phyloP scores from a whole-genome alignment of 192 early-diverging fungal species.

The Ambispora gerdemannii region DNA sequence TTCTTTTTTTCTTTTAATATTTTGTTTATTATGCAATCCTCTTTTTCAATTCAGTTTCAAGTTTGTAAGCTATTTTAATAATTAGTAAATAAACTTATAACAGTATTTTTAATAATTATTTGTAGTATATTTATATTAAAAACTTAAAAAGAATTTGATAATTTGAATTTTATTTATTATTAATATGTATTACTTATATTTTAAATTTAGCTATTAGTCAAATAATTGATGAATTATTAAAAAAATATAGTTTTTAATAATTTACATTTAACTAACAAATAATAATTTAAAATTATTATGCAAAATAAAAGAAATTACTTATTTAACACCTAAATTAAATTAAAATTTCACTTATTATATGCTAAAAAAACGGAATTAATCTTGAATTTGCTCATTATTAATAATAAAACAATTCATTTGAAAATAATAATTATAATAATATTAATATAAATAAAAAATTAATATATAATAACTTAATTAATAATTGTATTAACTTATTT shows the following conservation, averaged over 20 bases:
- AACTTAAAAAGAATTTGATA: background rate
- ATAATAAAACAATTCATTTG: too few species aligned
- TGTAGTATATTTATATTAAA: background rate
- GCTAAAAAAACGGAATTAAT: too few species aligned
- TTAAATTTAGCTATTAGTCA: background rate
- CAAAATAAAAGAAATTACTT: background rate
- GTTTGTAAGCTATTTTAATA: background rate
- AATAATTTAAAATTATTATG: constrained; percentile 6
- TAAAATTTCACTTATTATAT: too few species aligned
- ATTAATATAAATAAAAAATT: too few species aligned
- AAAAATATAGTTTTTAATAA: background rate
- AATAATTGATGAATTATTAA: background rate
- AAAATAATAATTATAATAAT: too few species aligned
- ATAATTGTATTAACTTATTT: too few species aligned
- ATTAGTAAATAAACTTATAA: too few species aligned
- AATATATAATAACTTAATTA: too few species aligned
- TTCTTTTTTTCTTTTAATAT: too few species aligned
- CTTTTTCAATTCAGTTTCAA: too few species aligned
- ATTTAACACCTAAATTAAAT: background rate
- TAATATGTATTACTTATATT: background rate
- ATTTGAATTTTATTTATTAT: background rate
- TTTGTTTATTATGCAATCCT: too few species aligned
- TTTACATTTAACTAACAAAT: background rate
- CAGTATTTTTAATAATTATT: background rate
- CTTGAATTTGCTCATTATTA: too few species aligned